Conservation (phyloP, 2,329 filamentous ascomycete genomes). For the Septoria petroselini region DNA sequence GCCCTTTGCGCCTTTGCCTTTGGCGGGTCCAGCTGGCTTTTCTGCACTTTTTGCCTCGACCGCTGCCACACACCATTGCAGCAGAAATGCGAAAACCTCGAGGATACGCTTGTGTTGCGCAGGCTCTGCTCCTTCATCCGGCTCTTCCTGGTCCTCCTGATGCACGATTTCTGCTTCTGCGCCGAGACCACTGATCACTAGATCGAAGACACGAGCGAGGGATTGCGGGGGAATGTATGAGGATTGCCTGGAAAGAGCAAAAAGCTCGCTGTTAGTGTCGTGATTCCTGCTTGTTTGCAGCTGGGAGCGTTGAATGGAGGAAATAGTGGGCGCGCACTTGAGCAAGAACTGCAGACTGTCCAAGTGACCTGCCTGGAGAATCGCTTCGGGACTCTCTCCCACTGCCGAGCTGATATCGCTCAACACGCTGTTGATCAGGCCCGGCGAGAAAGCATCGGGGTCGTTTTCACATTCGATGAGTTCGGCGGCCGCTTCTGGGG, state of each 20-base stretch:
- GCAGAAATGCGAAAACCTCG: slow-evolving; percentile 88
- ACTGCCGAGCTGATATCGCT: slow-evolving; percentile 92
- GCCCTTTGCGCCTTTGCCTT: slow-evolving; percentile 72
- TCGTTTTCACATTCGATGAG: slow-evolving; percentile 92
- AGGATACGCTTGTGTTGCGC: slow-evolving; percentile 85
- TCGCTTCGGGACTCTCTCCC: slow-evolving; percentile 84
- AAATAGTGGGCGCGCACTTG: slow-evolving; percentile 75
- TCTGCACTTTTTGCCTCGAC: slow-evolving; percentile 85
- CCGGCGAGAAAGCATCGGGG: slow-evolving; percentile 74
- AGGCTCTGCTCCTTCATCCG: slow-evolving; percentile 41
- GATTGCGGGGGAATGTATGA: slow-evolving; percentile 74
- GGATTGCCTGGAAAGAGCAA: slow-evolving; percentile 69
- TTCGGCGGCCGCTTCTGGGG: slow-evolving; percentile 77
- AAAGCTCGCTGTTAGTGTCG: slow-evolving; percentile 61
- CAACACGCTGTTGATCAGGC: slow-evolving; percentile 77
- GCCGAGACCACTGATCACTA: slow-evolving; percentile 70
- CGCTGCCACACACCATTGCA: slow-evolving; percentile 94
- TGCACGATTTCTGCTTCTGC: slow-evolving; percentile 82
- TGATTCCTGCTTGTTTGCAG: slow-evolving; percentile 33
- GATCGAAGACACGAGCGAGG: slow-evolving; percentile 85
- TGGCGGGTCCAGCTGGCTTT: slow-evolving; percentile 71
- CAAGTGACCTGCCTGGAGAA: slow-evolving; percentile 73
- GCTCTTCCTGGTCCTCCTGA: slow-evolving; percentile 82
- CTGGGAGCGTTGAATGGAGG: slow-evolving; percentile 34
- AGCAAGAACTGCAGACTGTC: slow-evolving; percentile 93